Base-by-base conservation (phyloP, 176 grass and related monocot species). In the Melocanna baccifera region DNA sequence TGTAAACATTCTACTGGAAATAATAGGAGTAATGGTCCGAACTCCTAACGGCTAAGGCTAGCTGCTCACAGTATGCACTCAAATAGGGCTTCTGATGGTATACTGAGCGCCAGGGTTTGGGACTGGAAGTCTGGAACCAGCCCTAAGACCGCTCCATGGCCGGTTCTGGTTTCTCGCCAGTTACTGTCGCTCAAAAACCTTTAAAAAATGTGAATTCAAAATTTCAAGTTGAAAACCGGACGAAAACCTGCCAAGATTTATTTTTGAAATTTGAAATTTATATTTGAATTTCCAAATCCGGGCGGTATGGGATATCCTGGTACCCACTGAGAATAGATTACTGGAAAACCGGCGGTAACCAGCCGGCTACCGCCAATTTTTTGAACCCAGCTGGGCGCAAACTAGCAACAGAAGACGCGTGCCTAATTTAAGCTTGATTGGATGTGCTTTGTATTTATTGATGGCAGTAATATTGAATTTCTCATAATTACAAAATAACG, bases 401-500 rank as follows among this genome's bases (percentile, higher is more conserved):
- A 77, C n/a, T 57, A 77, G 18, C 45, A 77, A 86, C 9, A 39
- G 40, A 72, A 59, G 28, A 18, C 5, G 28, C 59, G 62, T 41
- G 32, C 28, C 7, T 30, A 56, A 12, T 85, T 81, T 41, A 53
- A 57, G 53, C 34, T 73, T 74, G 4, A 73, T 47, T 43, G 29
- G 63, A 18, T 67, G 62, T 58, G 46, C 11, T 47, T 73, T 26
- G 16, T 71, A 81, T 7, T 48, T 45, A 73, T 72, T 67, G 29
- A 68, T 69, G 51, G n/a, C 43, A 39, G 23, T 59, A 51, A 20
- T 46, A 53, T 50, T 25, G 2, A 43, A 15, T 67, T 62, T 81
- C 7, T 56, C 81, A 36, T 76, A 68, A 47, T 65, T 87, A 52
- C 45, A 51, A 61, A 48, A 46, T 48, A 10, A 89, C 22, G 74